phyloP scores from a whole-genome alignment of 768 basidiomycete species.

The Calocybe gangraenosa region DNA sequence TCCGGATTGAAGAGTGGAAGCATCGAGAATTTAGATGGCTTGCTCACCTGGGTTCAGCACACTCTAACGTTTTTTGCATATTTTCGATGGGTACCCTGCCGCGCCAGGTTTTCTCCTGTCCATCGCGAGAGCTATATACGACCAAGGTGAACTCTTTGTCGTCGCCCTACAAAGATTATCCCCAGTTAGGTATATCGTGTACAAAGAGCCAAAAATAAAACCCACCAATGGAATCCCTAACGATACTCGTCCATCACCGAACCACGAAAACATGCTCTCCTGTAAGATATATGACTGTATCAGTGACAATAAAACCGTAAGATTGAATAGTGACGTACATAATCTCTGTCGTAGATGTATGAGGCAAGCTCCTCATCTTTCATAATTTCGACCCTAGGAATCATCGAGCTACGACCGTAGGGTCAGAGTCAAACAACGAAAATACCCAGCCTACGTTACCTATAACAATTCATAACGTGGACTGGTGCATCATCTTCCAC shows the following conservation, averaged over 20 bases:
- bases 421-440: neutral
- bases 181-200: conserved; percentile 1
- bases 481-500: conserved; percentile 24
- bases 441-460: conserved; percentile 30
- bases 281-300: conserved; percentile 4
- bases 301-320: neutral
- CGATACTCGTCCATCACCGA: conserved; percentile 28
- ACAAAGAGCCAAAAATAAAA: neutral
- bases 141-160: conserved; percentile 25
- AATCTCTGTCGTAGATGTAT: conserved; percentile 20
- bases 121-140: conserved; percentile 24
- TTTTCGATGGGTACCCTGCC: conserved; percentile 23
- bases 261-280: conserved; percentile 29
- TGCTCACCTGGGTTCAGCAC: conserved; percentile 34
- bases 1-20: neutral
- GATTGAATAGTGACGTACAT: conserved; percentile 16
- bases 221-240: conserved; percentile 29
- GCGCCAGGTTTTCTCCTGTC: conserved; percentile 24
- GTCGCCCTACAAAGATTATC: conserved; percentile 28
- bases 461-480: conserved; percentile 34
- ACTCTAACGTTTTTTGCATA: conserved; percentile 23
- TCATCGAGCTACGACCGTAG: conserved; percentile 26
- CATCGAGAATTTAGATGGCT: too few relatives aligned
- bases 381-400: conserved; percentile 33
- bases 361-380: conserved; percentile 33